Evolutionary conservation across 2,329 filamentous ascomycete genomes (phyloP), one percentile per base, ranked within the genome.

Genomic region (Diatrype stigma): DNA sequence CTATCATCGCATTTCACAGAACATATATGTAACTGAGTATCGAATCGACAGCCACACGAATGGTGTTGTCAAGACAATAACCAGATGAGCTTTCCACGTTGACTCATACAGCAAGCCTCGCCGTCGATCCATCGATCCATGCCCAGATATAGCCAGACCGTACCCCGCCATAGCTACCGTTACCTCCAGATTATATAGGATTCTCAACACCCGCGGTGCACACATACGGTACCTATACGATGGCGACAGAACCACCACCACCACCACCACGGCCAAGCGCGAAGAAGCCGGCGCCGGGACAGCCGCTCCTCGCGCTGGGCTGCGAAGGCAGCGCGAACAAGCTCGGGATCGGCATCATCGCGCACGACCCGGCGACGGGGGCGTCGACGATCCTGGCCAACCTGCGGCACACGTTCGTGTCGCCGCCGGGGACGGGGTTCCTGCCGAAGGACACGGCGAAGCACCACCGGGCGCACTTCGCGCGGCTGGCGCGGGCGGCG

Each of bases 271-370:
- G 17, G 3, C 17, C 19, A 51, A 64, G 58, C 63, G 70, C 63
- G 53, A 65, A 54, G 34, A 37, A 37, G 14, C 12, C n/a, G n/a
- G n/a, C n/a, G n/a, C n/a, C 7, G 30, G 14, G 14, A 14, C 7
- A 34, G 60, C 70, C 73, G 51, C 77, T 77, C 64, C 76, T 82
- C 56, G 77, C 80, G 60, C 71, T 84, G 56, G 81, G 81, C 57
- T 81, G 78, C 67, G 94, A 99, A 77, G 93, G 94, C 69, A 96
- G 90, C 51, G 94, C 94, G 72, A 99, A 99, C 79, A 99, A 99
- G 73, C 84, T 99, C 48, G 94, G 93, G 60, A 87, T 97, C 52
- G 94, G 94, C 64, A 78, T 99, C 52, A 96, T 99, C 68, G 81
- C 84, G 22, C 94, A 97, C 75, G 78, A 84, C 51, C 72, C 62